A percentile compares a stretch with the other conserved stretches of the same genome.
These are phyloP conservation scores for Chenopodium album DNA, from an alignment of 148 eudicot species.

Conservation along the genomic window DNA sequence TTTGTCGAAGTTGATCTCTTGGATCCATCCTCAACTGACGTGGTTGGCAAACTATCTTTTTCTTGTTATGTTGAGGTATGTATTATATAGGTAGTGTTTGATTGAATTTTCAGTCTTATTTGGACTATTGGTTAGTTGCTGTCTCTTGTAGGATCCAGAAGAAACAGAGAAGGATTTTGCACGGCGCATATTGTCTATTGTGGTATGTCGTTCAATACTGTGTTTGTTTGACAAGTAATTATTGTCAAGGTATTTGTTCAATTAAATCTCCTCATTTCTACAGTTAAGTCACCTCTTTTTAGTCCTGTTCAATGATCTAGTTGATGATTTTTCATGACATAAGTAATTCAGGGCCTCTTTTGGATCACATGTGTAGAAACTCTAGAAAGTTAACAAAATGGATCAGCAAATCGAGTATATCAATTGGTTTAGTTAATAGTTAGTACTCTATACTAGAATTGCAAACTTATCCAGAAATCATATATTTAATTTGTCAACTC, in stretches of 20 bases:
- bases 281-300: background rate
- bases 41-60: constrained; percentile 63
- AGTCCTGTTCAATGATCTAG: background rate
- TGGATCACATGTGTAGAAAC: background rate
- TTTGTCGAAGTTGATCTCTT: constrained; percentile 54
- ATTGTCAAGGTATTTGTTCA: background rate
- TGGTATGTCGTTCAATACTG: constrained; percentile 47
- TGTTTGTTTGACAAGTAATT: constrained; percentile 6
- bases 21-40: constrained; percentile 57
- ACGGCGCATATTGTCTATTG: constrained; percentile 67
- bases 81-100: constrained; percentile 15
- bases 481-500: background rate
- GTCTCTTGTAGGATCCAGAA: constrained; percentile 61
- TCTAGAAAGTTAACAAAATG: background rate
- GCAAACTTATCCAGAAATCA: background rate
- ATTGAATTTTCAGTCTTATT: constrained; percentile 17
- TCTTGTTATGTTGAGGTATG: constrained; percentile 86
- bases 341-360: background rate
- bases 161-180: constrained; percentile 88
- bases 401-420: background rate
- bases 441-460: background rate
- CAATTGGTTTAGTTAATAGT: background rate
- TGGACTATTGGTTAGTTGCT: constrained; percentile 16
- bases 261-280: background rate
- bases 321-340: background rate